Conservation (phyloP, 805 yeast species). For the Saccharomycopsis amapae region DNA sequence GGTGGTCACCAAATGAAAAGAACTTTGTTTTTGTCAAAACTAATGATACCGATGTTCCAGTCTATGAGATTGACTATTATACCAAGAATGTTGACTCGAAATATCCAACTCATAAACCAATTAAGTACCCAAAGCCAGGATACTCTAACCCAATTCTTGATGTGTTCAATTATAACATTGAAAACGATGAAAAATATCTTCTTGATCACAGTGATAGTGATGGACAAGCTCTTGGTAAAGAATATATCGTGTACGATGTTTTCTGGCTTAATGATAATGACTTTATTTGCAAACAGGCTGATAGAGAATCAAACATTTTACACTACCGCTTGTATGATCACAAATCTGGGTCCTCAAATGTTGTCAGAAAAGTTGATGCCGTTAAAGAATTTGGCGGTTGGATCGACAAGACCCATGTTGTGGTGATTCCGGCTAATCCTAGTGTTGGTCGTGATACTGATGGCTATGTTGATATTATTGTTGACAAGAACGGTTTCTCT, state of each 20-base stretch:
- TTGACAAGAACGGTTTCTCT: constrained; percentile 43
- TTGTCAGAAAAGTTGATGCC: constrained; percentile 40
- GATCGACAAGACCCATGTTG: constrained; percentile 48
- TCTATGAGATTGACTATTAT: constrained; percentile 67
- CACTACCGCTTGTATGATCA: constrained; percentile 42
- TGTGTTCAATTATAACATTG: constrained; percentile 39
- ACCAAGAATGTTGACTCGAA: constrained; percentile 42
- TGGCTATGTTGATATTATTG: constrained; percentile 62
- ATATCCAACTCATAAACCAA: constrained; percentile 53
- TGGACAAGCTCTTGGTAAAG: constrained; percentile 30
- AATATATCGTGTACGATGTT: constrained; percentile 53
- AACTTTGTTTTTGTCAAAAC: constrained; percentile 56
- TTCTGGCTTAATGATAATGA: constrained; percentile 47
- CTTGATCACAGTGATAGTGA: constrained; percentile 25
- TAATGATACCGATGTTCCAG: constrained; percentile 69
- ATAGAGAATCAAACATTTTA: constrained; percentile 51
- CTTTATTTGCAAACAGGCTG: constrained; percentile 53
- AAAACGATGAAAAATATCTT: background rate
- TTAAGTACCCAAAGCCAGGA: constrained; percentile 86
- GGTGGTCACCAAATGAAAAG: constrained; percentile 85
- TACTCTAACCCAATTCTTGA: constrained; percentile 63
- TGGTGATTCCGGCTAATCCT: constrained; percentile 33
- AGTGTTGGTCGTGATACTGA: constrained; percentile 27
- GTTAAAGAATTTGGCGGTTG: constrained; percentile 40
- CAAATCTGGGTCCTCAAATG: constrained; percentile 26